Evolutionary conservation across 208 protist species (phyloP), one percentile per base, ranked within the genome.

Genomic region (Trypanosoma cruzi): DNA sequence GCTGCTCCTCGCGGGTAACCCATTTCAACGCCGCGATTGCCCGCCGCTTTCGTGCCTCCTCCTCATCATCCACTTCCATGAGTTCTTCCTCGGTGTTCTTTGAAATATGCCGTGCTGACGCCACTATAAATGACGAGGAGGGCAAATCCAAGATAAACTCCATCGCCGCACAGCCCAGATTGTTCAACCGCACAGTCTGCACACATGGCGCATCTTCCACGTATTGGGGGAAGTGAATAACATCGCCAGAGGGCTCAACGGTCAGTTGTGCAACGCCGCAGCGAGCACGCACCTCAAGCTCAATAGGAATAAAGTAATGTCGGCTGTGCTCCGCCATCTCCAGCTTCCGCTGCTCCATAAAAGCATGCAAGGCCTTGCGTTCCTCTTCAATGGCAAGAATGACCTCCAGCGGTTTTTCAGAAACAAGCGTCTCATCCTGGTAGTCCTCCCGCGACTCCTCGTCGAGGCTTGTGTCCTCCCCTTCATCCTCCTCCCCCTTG

Each of bases 161-260:
- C 67, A 96, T 72, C 26, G 81, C 22, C 0, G 92, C 86, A 66
- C 87, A 90, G 71, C 87, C 91, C 67, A 55, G 68, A 63, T 96
- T 96, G 11, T 81, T 95, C 16, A 96, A 73, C 16, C 84, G 85
- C 26, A 95, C 53, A 20, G 86, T 87, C 36, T 86, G 85, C n/a
- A 49, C 68, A 66, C 86, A 89, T 28, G 56, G 68, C 44, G 74
- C 32, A 28, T 70, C 58, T 16, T 54, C 52, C 50, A 79, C 52
- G 44, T 70, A 81, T 13, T 40, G 54, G 8, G 82, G 85, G 65
- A 93, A 92, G 64, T 65, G 46, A 10, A 93, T 68, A 14, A 79
- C 59, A 16, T 64, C 69, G 46, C 72, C 76, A 20, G 88, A 92
- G 24, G 91, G 91, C 66, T 94, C 80, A 42, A 96, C 81, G 2